Evolutionary conservation across 306 rosid species (phyloP).

Genomic region (Acacia melanoxylon): DNA sequence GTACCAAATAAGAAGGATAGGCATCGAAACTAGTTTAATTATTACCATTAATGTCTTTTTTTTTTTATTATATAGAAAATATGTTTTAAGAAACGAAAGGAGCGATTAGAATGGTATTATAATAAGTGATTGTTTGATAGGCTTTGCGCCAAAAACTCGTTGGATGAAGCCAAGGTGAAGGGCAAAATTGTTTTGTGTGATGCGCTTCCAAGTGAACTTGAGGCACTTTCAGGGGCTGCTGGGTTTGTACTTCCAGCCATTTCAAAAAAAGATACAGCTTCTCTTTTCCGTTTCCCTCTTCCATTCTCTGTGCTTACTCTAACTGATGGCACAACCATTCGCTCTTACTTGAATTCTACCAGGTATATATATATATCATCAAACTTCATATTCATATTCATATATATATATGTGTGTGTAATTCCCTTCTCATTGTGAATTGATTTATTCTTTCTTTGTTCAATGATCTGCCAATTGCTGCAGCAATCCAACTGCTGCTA

Average conservation of each 20-base stretch:
- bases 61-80: too few relatives aligned
- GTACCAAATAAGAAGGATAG: too few relatives aligned
- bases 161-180: background rate
- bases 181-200: background rate
- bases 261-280: too few relatives aligned
- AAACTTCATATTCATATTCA: background rate
- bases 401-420: too few relatives aligned
- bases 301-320: background rate
- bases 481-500: constrained; percentile 34
- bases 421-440: background rate
- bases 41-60: too few relatives aligned
- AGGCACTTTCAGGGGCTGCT: background rate
- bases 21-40: too few relatives aligned
- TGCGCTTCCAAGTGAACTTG: background rate
- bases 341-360: too few relatives aligned
- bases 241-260: background rate
- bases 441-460: too few relatives aligned
- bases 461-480: background rate
- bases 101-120: background rate
- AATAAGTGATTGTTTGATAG: background rate
- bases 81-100: too few relatives aligned
- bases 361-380: too few relatives aligned
- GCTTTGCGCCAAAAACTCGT: background rate
- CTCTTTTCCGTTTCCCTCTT: background rate
- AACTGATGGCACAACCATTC: background rate